Evolutionary conservation across 345 rosid species (phyloP).

Genomic region (Adansonia digitata): DNA sequence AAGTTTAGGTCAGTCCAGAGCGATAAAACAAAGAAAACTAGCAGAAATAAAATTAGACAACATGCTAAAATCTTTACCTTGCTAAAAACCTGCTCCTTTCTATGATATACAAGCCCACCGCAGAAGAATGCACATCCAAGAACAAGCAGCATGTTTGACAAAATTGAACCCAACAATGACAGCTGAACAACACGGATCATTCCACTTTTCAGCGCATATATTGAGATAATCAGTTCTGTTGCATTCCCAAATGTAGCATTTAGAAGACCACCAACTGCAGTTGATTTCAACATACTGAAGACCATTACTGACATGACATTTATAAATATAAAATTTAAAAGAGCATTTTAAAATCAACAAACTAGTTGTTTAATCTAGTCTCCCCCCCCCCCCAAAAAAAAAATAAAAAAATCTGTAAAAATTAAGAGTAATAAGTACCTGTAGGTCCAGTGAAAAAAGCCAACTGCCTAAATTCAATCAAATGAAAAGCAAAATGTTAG

Average conservation of each 20-base stretch:
- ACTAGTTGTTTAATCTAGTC: not conserved
- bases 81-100: slow-evolving; percentile 73
- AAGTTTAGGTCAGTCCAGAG: slow-evolving; percentile 25
- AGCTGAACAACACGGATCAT: slow-evolving; percentile 94
- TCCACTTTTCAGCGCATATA: slow-evolving; percentile 64
- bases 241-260: slow-evolving; percentile 98
- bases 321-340: not conserved
- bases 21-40: not conserved
- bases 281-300: slow-evolving; percentile 16
- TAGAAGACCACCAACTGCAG: slow-evolving; percentile 82
- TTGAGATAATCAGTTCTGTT: slow-evolving; percentile 84
- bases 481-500: slow-evolving; percentile 22
- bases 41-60: not conserved
- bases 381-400: no score
- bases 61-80: slow-evolving; percentile 39
- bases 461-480: slow-evolving; percentile 59
- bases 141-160: slow-evolving; percentile 92
- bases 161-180: slow-evolving; percentile 85
- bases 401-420: not conserved
- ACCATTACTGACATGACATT: not conserved
- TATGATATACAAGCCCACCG: slow-evolving; percentile 65
- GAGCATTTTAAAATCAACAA: not conserved
- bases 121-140: slow-evolving; percentile 95
- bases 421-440: slow-evolving; percentile 31
- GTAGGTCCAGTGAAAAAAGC: slow-evolving; percentile 89